Conservation (phyloP, 768 basidiomycete genomes). For the Boletus speciosus region DNA sequence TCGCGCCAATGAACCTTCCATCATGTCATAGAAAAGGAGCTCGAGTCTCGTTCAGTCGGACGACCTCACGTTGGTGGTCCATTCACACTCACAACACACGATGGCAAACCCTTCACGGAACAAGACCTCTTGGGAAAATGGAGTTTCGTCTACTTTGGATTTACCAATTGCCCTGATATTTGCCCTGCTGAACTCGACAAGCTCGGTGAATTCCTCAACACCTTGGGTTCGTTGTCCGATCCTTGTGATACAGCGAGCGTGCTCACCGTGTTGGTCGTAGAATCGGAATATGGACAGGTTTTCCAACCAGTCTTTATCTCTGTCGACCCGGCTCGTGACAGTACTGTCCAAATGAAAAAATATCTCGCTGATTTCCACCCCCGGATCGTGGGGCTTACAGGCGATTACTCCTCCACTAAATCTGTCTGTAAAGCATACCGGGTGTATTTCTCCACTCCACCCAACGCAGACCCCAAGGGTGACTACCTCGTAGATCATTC, state of each 20-base stretch:
- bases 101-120: constrained; percentile 73
- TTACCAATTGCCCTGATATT: constrained; percentile 99
- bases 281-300: constrained; percentile 62
- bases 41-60: constrained; percentile 69
- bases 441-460: constrained; percentile 97
- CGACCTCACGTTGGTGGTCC: constrained; percentile 90
- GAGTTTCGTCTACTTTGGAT: constrained; percentile 96
- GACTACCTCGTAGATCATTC: constrained; percentile 98
- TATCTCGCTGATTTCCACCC: constrained; percentile 90
- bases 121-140: constrained; percentile 84
- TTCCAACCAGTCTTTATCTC: constrained; percentile 93
- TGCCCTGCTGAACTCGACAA: constrained; percentile 98
- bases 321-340: constrained; percentile 94
- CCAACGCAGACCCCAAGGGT: constrained; percentile 77
- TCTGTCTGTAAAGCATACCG: constrained; percentile 91
- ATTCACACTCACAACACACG: constrained; percentile 69
- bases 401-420: constrained; percentile 82
- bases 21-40: constrained; percentile 60
- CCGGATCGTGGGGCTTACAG: constrained; percentile 82
- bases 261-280: constrained; percentile 36
- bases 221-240: constrained; percentile 52
- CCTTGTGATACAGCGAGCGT: neutral
- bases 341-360: constrained; percentile 51
- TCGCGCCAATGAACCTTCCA: neutral
- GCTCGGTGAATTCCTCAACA: constrained; percentile 71